Base-by-base conservation (phyloP, 129 eudicot species). In the Flaveria linearis region DNA sequence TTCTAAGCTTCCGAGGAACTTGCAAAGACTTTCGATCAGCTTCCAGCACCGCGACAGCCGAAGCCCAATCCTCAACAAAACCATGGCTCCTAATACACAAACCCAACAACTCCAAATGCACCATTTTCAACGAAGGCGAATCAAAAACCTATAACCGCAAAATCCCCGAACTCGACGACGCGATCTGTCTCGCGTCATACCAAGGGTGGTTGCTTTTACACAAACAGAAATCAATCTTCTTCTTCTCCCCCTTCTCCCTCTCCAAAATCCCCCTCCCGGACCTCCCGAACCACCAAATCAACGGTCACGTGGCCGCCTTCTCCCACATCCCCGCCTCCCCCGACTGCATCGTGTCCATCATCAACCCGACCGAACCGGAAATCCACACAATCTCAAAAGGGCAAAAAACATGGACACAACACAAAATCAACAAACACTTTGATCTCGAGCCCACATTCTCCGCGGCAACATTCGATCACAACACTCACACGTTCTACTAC, bases 181-280 rank as follows among this genome's bases (percentile, higher is more conserved):
- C 85, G n/a, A 23, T 46, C n/a, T 81, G 82, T 22, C 83, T 76
- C 1, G 82, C 89, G 15, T 85, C 89, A 7, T 39, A 58, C 15
- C 47, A 75, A 71, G 89, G 89, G 9, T 85, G 89, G 89, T 68
- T 85, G 0, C 86, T 85, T 26, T 26, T 82, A 16, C 60, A 7
- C 23, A 60, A 51, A 47, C 10, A 79, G 5, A 49, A 74, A 22
- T 64, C 77, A 0, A 2, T 79, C 1, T 79, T 75, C 77, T 82
- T 82, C 80, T 85, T 85, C 18, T 79, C 75, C 72, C 86, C 86
- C 1, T 72, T 82, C 45, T 76, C 89, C 1, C 23, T 66, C 0
- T 50, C 78, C 3, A 82, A 76, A 73, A 82, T 85, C 39, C 16
- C 50, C 2, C 82, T 85, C 66, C 89, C 89, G 2, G 28, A 67